Conservation (phyloP, 305 asterid genomes). For the Coffea humblotiana region DNA sequence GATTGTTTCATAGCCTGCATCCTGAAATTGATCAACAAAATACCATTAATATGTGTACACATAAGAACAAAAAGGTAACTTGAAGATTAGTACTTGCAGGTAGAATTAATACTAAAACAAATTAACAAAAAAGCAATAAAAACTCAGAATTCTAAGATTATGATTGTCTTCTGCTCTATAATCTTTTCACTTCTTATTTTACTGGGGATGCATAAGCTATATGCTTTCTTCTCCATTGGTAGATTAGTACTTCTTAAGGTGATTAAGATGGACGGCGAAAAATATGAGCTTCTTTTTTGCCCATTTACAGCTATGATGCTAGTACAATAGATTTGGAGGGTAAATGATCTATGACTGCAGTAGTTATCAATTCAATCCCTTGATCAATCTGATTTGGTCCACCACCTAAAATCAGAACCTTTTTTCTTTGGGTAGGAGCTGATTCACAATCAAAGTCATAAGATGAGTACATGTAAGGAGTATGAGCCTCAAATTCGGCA, state of each 20-base stretch:
- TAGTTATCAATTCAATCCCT: slow-evolving; percentile 97
- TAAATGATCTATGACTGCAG: slow-evolving; percentile 96
- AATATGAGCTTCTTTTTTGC: not conserved
- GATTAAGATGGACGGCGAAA: not conserved
- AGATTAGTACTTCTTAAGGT: not conserved
- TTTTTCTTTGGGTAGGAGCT: slow-evolving; percentile 67
- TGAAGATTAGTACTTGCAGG: not conserved
- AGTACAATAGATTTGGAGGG: slow-evolving; percentile 64
- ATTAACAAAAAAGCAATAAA: not conserved
- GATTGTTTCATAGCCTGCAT: slow-evolving; percentile 90
- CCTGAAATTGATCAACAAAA: slow-evolving; percentile 39
- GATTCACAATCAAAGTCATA: slow-evolving; percentile 94
- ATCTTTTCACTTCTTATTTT: not conserved
- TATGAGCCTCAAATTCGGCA: slow-evolving; percentile 96
- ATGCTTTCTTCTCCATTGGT: not conserved
- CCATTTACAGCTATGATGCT: not conserved
- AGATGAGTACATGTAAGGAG: slow-evolving; percentile 94
- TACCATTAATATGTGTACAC: not conserved
- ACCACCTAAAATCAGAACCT: slow-evolving; percentile 92
- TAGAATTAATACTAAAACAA: not conserved
- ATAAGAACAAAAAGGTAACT: not conserved
- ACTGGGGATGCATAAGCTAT: not conserved
- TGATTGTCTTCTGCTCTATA: not conserved
- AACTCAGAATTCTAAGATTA: not conserved
- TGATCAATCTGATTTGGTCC: slow-evolving; percentile 98